Percentiles rank a stretch among this genome's conserved stretches.
These are phyloP conservation scores for Parascedosporium putredinis DNA, from an alignment of 2,329 filamentous ascomycete species.

Conservation along the genomic window DNA sequence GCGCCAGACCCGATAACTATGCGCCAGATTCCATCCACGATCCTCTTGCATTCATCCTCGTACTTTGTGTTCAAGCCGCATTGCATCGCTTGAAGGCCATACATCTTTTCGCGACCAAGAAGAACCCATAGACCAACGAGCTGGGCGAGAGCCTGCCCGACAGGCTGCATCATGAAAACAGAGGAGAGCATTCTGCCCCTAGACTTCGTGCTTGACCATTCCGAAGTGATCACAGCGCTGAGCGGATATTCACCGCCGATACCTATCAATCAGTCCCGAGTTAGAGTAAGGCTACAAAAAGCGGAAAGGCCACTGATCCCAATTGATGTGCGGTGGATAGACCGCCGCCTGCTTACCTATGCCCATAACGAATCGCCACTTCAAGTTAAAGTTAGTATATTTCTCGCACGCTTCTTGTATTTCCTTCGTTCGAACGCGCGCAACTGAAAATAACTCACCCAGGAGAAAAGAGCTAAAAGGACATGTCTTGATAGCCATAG, in stretches of 20 bases:
- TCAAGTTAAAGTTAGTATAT: neutral
- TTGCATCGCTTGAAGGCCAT: conserved; percentile 31
- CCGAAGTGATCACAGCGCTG: conserved; percentile 56
- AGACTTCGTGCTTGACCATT: conserved; percentile 53
- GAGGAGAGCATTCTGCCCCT: conserved; percentile 56
- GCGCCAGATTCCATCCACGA: conserved; percentile 53
- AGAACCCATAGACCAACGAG: conserved; percentile 46
- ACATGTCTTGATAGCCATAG: conserved; percentile 37
- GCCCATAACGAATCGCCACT: conserved; percentile 44
- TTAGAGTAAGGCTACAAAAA: no score
- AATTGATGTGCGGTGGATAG: no score
- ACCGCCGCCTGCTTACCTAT: conserved; percentile 32
- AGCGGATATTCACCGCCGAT: conserved; percentile 62
- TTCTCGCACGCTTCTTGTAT: no score
- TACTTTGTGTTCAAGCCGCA: conserved; percentile 36
- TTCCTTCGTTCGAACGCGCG: conserved; percentile 11
- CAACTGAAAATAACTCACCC: no score
- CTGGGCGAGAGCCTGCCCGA: conserved; percentile 56
- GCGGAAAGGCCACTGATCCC: no score
- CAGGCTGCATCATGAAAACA: conserved; percentile 60
- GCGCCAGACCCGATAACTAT: conserved; percentile 57
- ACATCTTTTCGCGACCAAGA: conserved; percentile 31
- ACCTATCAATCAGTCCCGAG: no score
- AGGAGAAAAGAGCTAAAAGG: conserved; percentile 38
- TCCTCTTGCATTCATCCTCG: conserved; percentile 32